These are phyloP conservation scores for Pseudocercospora crystallina DNA, from an alignment of 2,329 filamentous ascomycete species.

Conservation along the genomic window DNA sequence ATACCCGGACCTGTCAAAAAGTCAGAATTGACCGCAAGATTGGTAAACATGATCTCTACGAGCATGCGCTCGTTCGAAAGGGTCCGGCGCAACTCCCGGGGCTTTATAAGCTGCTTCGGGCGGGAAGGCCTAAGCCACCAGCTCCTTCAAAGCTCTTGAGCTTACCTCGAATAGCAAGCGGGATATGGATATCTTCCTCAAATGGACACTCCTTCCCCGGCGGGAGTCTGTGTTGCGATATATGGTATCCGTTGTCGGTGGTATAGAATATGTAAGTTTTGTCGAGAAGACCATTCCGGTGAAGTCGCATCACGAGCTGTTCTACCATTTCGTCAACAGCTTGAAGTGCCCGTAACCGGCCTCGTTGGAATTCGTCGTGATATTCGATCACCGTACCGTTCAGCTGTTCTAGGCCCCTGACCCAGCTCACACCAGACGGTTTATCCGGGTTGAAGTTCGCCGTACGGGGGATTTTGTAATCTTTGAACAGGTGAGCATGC, in stretches of 20 bases:
- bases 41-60: no score
- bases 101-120: no score
- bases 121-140: no score
- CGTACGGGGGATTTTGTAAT: constrained; percentile 60
- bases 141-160: no score
- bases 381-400: constrained; percentile 51
- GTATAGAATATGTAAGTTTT: constrained; percentile 48
- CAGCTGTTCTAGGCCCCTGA: constrained; percentile 44
- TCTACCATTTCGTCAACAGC: constrained; percentile 58
- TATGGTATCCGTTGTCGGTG: constrained; percentile 42
- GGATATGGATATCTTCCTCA: constrained; percentile 41
- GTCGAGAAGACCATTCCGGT: constrained; percentile 45
- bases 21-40: no score
- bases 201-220: constrained; percentile 41
- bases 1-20: constrained; percentile 31
- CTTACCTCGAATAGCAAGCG: constrained; percentile 36
- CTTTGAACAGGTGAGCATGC: constrained; percentile 63
- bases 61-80: no score
- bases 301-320: constrained; percentile 43
- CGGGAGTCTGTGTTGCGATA: constrained; percentile 39
- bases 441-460: constrained; percentile 63
- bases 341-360: constrained; percentile 52
- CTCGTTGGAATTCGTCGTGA: constrained; percentile 54
- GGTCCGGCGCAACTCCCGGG: no score
- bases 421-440: constrained; percentile 49